Percentiles rank a stretch among this genome's conserved stretches.
Evolutionary conservation across 495 filamentous ascomycete genomes (phyloP).

Genomic region (Aspergillus bertholletiae): DNA sequence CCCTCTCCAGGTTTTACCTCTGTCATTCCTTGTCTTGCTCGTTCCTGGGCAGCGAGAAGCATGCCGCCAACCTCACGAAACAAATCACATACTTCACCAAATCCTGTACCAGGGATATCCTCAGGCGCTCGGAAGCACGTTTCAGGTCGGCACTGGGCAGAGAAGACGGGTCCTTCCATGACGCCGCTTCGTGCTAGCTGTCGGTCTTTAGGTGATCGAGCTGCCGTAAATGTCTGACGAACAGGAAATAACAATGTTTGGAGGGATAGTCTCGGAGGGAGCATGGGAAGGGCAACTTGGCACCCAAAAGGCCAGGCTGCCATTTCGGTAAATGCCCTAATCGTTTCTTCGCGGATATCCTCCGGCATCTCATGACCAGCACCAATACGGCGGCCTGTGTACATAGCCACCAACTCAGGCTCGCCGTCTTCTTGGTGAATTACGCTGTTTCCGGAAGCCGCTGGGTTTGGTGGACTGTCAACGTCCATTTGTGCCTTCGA

Average conservation of each 20-base stretch:
- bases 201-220: conserved; percentile 64
- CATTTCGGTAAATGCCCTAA: conserved; percentile 73
- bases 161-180: conserved; percentile 69
- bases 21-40: conserved; percentile 62
- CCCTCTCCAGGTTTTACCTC: conserved; percentile 69
- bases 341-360: conserved; percentile 64
- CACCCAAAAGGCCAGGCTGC: conserved; percentile 77
- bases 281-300: conserved; percentile 59
- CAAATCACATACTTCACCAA: conserved; percentile 60
- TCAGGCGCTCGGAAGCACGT: conserved; percentile 42
- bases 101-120: conserved; percentile 43
- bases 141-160: conserved; percentile 56
- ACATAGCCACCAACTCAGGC: conserved; percentile 26
- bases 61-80: conserved; percentile 71
- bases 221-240: conserved; percentile 54
- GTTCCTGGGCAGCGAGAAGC: conserved; percentile 77
- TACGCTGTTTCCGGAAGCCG: neutral
- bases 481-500: conserved; percentile 31
- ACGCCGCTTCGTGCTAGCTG: conserved; percentile 67
- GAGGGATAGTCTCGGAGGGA: conserved; percentile 60
- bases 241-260: conserved; percentile 50
- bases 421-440: conserved; percentile 3
- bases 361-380: conserved; percentile 72
- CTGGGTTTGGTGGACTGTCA: conserved; percentile 16
- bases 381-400: conserved; percentile 55